phyloP scores from a whole-genome alignment of 169 alveolate species.

The Plasmodium sp. region DNA sequence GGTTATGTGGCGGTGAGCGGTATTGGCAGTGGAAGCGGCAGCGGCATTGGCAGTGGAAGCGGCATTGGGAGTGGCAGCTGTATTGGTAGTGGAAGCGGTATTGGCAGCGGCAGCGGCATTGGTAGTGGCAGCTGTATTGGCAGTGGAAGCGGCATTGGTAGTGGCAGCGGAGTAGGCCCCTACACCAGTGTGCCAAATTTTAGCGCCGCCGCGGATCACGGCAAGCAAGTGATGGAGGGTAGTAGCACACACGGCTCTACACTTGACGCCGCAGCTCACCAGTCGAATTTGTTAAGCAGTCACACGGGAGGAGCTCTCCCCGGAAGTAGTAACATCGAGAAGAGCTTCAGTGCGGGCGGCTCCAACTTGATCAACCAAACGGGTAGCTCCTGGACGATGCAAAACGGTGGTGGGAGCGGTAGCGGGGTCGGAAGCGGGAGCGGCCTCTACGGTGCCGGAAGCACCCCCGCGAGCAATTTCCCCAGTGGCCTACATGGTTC shows the following conservation, averaged over 20 bases:
- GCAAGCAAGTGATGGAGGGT: background rate
- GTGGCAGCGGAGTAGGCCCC: background rate
- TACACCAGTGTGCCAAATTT: background rate
- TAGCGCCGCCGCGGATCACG: background rate
- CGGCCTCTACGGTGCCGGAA: background rate
- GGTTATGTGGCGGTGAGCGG: background rate
- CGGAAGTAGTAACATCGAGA: background rate
- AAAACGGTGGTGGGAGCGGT: background rate
- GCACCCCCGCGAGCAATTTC: background rate
- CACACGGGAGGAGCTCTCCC: background rate
- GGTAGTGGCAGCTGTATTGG: background rate
- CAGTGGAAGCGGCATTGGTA: background rate
- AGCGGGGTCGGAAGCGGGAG: background rate
- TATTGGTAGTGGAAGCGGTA: background rate
- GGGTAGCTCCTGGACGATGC: background rate
- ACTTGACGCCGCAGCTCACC: background rate
- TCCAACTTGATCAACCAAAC: background rate
- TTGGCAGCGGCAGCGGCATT: background rate
- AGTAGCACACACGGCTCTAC: background rate
- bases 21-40: background rate
- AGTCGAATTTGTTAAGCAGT: background rate
- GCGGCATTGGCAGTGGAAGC: background rate
- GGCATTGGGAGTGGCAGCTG: background rate
- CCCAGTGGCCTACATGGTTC: conserved; percentile 13
- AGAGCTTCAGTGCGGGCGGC: background rate